Evolutionary conservation across 306 rosid species (phyloP).

Genomic region (Ormosia emarginata): DNA sequence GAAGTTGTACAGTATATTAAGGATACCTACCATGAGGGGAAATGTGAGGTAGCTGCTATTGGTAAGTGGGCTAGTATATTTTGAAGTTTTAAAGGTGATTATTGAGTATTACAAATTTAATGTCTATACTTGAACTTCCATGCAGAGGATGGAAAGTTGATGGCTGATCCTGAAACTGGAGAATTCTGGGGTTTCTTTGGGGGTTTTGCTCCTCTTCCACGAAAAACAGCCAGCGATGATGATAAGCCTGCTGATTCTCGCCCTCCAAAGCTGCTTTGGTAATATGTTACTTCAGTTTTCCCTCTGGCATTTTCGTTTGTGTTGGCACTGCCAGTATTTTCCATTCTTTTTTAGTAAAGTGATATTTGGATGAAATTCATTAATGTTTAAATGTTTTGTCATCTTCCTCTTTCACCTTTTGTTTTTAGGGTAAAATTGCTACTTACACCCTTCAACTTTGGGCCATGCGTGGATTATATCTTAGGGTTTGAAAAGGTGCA

Average conservation of each 20-base stretch:
- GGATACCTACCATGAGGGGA: constrained; percentile 87
- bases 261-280: constrained; percentile 65
- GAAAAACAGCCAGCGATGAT: constrained; percentile 59
- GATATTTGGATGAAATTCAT: constrained; percentile 14
- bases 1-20: constrained; percentile 91
- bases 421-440: background rate
- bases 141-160: constrained; percentile 90
- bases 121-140: constrained; percentile 9
- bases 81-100: constrained; percentile 8
- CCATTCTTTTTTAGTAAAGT: background rate
- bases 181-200: constrained; percentile 97
- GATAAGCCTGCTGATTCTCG: constrained; percentile 57
- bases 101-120: constrained; percentile 21
- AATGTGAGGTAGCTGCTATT: constrained; percentile 88
- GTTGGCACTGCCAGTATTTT: constrained; percentile 10
- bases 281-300: constrained; percentile 29
- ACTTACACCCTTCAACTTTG: background rate
- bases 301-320: constrained; percentile 15
- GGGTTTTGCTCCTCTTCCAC: constrained; percentile 95
- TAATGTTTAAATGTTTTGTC: background rate
- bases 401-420: constrained; percentile 10
- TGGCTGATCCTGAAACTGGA: constrained; percentile 94
- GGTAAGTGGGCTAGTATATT: constrained; percentile 56
- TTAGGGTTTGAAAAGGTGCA: constrained; percentile 1
- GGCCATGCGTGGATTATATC: background rate